phyloP scores from a whole-genome alignment of 2,329 filamentous ascomycete species.

The Chaetomium strumarium region DNA sequence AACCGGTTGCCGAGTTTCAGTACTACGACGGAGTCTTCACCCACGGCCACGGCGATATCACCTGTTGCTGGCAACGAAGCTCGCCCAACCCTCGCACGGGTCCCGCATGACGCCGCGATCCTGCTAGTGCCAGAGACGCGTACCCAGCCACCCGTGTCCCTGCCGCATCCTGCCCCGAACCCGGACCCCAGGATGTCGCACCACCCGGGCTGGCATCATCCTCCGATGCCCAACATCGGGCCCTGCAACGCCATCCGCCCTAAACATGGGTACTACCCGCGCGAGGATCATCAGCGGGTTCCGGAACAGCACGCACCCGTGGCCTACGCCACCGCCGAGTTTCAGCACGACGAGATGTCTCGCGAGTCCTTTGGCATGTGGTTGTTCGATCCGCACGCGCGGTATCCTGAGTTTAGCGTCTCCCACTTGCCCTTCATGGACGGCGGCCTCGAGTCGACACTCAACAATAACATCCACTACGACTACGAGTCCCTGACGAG shows the following conservation, averaged over 20 bases:
- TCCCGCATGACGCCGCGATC: conserved; percentile 43
- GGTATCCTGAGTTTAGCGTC: conserved; percentile 38
- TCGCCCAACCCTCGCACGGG: conserved; percentile 30
- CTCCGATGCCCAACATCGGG: conserved; percentile 32
- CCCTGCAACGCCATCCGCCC: conserved; percentile 33
- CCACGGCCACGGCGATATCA: conserved; percentile 17
- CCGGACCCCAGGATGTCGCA: conserved; percentile 23
- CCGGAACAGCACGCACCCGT: conserved; percentile 33
- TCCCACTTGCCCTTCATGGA: conserved; percentile 43
- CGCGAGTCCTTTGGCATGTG: conserved; percentile 45
- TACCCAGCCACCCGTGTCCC: conserved; percentile 26
- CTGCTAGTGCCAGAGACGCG: conserved; percentile 38
- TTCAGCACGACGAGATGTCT: conserved; percentile 32
- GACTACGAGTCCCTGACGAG: conserved; percentile 46
- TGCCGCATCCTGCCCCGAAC: conserved; percentile 20
- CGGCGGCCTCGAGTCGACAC: conserved; percentile 44
- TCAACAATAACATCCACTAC: conserved; percentile 47
- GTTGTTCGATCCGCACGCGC: conserved; percentile 44
- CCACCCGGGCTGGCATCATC: conserved; percentile 28
- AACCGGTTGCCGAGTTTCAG: conserved; percentile 47
- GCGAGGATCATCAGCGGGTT: conserved; percentile 26
- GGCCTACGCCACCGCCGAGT: conserved; percentile 31
- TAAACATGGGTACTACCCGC: conserved; percentile 35
- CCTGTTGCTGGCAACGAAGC: conserved; percentile 19
- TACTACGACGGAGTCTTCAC: conserved; percentile 27